Conservation (phyloP, 2,329 filamentous ascomycete genomes). For the Dactylonectria estremocensis region DNA sequence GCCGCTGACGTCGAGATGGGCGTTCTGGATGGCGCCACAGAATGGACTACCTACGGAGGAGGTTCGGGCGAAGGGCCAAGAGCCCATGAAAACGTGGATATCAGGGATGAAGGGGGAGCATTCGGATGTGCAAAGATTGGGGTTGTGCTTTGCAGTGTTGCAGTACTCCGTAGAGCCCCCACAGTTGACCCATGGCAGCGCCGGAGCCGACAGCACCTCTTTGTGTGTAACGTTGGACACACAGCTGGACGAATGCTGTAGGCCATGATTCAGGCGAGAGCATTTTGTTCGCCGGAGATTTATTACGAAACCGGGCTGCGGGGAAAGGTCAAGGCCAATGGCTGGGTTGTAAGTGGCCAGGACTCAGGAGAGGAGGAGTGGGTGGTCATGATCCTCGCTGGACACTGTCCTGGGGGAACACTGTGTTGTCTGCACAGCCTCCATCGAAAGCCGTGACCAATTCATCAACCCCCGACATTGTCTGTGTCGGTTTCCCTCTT, state of each 20-base stretch:
- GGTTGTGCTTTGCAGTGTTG: background rate
- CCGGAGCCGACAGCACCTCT: background rate
- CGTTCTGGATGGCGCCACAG: background rate
- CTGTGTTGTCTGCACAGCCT: conserved; percentile 15
- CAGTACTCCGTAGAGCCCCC: background rate
- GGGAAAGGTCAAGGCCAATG: background rate
- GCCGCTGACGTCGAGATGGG: conserved; percentile 16
- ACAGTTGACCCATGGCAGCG: background rate
- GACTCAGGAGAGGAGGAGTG: background rate
- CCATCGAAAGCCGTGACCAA: background rate
- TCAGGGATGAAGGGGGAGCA: background rate
- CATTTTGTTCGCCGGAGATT: background rate
- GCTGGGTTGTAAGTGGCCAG: background rate
- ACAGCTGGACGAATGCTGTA: background rate
- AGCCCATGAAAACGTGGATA: background rate
- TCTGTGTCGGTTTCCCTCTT: background rate
- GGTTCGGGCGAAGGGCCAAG: conserved; percentile 2
- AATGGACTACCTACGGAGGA: background rate
- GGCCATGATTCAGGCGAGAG: background rate
- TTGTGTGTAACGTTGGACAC: background rate
- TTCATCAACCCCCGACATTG: conserved; percentile 3
- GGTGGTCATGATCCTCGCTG: background rate
- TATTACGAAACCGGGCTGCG: background rate
- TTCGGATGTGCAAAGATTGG: background rate
- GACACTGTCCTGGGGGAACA: background rate